Conservation (phyloP, 2,329 filamentous ascomycete species). For the Didymosphaeria variabile region DNA sequence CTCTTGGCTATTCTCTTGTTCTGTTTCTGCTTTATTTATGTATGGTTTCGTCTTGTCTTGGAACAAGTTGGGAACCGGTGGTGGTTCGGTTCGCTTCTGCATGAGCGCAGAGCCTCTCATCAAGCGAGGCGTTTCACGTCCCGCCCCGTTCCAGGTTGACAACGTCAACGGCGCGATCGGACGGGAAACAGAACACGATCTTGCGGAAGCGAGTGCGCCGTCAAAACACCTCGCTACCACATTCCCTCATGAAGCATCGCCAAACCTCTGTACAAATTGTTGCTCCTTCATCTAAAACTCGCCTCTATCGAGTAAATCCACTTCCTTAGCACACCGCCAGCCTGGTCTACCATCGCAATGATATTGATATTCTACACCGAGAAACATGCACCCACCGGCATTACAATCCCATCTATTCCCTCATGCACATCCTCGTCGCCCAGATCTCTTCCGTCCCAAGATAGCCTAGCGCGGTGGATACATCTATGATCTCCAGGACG, state of each 20-base stretch:
- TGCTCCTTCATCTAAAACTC: too few species aligned
- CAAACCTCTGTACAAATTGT: not conserved
- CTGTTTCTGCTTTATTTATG: not conserved
- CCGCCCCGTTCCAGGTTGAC: not conserved
- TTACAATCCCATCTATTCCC: not conserved
- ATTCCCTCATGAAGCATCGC: not conserved
- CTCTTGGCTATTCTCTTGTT: not conserved
- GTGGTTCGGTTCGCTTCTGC: not conserved
- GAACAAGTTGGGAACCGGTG: not conserved
- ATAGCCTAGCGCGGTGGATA: slow-evolving; percentile 3
- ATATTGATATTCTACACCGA: too few species aligned
- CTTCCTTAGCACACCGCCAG: not conserved
- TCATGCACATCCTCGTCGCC: not conserved
- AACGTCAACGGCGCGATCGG: not conserved
- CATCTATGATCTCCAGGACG: slow-evolving; percentile 35
- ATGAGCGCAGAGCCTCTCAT: not conserved
- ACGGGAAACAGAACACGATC: not conserved
- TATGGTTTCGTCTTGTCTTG: not conserved
- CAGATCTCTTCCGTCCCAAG: not conserved
- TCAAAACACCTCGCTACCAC: not conserved
- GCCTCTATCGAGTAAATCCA: too few species aligned
- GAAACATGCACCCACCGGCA: not conserved
- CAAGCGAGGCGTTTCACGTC: not conserved
- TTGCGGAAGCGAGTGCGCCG: not conserved
- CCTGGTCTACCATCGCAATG: too few species aligned